phyloP scores from a whole-genome alignment of 169 alveolate species.

The Babesia caballi region DNA sequence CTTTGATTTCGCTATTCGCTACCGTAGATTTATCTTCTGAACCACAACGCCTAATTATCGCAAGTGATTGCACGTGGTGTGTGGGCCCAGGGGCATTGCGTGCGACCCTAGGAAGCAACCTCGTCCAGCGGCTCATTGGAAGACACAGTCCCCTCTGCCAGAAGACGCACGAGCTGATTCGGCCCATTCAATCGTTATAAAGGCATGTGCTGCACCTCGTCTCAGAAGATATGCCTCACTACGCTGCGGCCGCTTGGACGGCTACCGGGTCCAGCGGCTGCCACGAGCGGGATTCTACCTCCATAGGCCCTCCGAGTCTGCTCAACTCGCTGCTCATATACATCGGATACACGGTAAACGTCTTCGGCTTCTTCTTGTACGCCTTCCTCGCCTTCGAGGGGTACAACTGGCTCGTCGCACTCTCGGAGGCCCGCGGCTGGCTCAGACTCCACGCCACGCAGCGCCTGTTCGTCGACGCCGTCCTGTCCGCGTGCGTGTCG shows the following conservation, averaged over 20 bases:
- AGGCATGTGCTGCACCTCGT: no score
- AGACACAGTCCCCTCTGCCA: no score
- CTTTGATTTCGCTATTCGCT: no score
- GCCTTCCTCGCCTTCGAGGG: neutral
- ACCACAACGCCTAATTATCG: no score
- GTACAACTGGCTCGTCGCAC: neutral
- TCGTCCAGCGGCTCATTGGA: no score
- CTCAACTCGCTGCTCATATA: constrained; percentile 9
- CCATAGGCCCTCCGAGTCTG: no score
- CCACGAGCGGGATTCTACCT: neutral
- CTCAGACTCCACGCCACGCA: constrained; percentile 9
- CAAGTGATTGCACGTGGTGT: no score
- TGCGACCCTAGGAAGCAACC: no score
- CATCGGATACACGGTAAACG: constrained; percentile 36
- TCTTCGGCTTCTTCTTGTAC: constrained; percentile 9
- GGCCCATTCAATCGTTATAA: no score
- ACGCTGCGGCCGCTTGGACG: neutral
- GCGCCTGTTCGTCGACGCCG: neutral
- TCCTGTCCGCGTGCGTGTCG: neutral
- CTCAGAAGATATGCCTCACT: neutral
- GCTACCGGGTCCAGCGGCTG: neutral
- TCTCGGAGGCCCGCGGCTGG: neutral
- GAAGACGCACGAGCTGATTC: no score
- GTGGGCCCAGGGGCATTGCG: no score
- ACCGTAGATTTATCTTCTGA: no score